Base-by-base conservation (phyloP, 2,329 filamentous ascomycete species). In the Claviceps spartinae region DNA sequence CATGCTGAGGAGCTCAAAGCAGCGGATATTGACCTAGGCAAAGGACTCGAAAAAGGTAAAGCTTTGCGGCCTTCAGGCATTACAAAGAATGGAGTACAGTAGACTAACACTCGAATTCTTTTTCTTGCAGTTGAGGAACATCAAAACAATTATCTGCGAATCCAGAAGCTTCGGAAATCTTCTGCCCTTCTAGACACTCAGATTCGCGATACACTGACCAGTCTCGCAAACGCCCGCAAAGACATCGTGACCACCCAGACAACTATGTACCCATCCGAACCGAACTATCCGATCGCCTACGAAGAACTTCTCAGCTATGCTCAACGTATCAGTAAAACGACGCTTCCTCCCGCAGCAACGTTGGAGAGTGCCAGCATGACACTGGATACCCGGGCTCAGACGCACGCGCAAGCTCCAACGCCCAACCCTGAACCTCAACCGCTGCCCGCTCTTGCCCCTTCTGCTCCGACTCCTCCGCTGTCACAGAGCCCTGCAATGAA, bases 261-360 rank as follows among this genome's bases (percentile, higher is more conserved):
- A 1, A 82, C 80, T 5, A 69, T 68, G 22, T 78, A 79, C 57
- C 73, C 78, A 5, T 63, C 73, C 6, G 69, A 66, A 4, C 69
- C 73, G 2, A 76, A 72, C 62, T 73, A 77, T 58, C 67, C 73
- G 9, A 77, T 93, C 48, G 77, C 77, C 3, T 87, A 88, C 62
- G 76, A 81, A 45, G 83, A 90, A 58, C 78, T 94, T 0, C 80
- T 94, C 22, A 76, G 74, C 55, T 93, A 88, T 64, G 88, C 87
- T 22, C 83, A 84, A 44, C 82, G 83, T 57, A 93, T 94, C 62
- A 85, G 83, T 65, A 85, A 83, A 63, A 88, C 83, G 57, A 91
- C 88, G 0, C 75, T 88, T 13, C 86, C 88, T 0, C 83, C 83
- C 0, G 79, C 79, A 0, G 70, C 71, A 47, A 70, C 72, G 48